Evolutionary conservation across 352 stramenopile genomes (phyloP).

Genomic region (Pythium diclinum): DNA sequence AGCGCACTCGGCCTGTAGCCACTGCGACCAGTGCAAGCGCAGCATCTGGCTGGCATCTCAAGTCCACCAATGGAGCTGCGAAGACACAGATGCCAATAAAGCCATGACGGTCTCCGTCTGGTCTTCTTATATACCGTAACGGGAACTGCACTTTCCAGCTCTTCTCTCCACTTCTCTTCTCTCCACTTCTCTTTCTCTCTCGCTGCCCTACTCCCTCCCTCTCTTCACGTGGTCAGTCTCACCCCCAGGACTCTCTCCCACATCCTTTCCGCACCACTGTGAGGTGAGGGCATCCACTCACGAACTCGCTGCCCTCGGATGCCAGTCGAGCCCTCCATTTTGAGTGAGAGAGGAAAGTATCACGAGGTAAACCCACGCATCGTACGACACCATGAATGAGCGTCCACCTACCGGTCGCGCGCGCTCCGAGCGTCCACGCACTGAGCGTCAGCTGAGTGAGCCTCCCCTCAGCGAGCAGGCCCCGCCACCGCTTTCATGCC

Average conservation of each 20-base stretch:
- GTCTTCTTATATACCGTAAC: constrained; percentile 3
- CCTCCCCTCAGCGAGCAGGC: not conserved
- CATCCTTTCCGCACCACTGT: not conserved
- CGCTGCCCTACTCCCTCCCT: not conserved
- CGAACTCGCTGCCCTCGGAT: not conserved
- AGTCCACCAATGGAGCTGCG: not conserved
- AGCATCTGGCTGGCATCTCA: not conserved
- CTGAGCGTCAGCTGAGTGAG: not conserved
- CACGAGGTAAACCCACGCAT: not conserved
- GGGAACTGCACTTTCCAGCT: not conserved
- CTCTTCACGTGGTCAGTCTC: not conserved
- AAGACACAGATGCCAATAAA: not conserved
- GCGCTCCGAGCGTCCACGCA: not conserved
- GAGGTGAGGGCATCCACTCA: not conserved
- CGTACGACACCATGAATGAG: not conserved
- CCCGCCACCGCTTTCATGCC: constrained; percentile 25
- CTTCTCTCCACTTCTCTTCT: not conserved
- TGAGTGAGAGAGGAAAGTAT: not conserved
- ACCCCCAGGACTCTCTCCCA: not conserved
- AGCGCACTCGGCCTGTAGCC: not conserved
- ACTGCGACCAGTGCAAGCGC: not conserved
- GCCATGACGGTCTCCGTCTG: constrained; percentile 7
- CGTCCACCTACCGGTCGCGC: not conserved
- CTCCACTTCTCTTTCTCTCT: constrained; percentile 1
- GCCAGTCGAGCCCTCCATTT: no score